Conservation (phyloP, 768 basidiomycete genomes). For the Mycena pura region DNA sequence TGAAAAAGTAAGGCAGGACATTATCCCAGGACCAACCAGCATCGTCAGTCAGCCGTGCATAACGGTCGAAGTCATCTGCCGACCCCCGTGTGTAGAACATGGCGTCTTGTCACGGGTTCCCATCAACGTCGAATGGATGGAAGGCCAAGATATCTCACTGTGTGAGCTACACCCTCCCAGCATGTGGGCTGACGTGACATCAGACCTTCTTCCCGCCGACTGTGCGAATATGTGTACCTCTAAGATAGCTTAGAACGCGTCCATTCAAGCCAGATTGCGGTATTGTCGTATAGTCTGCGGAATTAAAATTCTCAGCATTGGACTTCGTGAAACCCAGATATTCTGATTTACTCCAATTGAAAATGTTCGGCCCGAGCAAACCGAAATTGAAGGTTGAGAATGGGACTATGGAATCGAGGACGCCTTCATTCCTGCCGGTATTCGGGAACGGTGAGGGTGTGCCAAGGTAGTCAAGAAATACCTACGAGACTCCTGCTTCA, state of each 20-base stretch:
- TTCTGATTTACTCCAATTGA: not conserved
- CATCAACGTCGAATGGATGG: not conserved
- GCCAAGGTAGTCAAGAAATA: not conserved
- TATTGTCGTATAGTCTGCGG: conserved; percentile 26
- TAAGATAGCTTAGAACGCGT: conserved; percentile 17
- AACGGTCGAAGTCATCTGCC: conserved; percentile 38
- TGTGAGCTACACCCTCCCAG: conserved; percentile 41
- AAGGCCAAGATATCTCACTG: conserved; percentile 26
- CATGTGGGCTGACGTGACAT: conserved; percentile 4
- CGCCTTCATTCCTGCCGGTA: conserved; percentile 2
- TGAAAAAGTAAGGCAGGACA: conserved; percentile 37
- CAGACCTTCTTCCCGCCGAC: not conserved
- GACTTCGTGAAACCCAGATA: not conserved
- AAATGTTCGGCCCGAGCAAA: not conserved
- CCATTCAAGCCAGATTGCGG: conserved; percentile 28
- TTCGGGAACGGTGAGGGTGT: not conserved
- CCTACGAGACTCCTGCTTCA: conserved; percentile 24
- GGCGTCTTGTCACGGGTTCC: conserved; percentile 27
- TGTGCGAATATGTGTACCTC: conserved; percentile 6
- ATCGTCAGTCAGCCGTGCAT: conserved; percentile 39
- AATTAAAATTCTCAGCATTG: not conserved
- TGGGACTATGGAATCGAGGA: conserved; percentile 14
- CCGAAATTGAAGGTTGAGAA: not conserved
- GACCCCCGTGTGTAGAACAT: conserved; percentile 42
- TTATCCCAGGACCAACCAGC: conserved; percentile 44